Conservation (phyloP, 208 protist genomes). For the Phytomonas francai region DNA sequence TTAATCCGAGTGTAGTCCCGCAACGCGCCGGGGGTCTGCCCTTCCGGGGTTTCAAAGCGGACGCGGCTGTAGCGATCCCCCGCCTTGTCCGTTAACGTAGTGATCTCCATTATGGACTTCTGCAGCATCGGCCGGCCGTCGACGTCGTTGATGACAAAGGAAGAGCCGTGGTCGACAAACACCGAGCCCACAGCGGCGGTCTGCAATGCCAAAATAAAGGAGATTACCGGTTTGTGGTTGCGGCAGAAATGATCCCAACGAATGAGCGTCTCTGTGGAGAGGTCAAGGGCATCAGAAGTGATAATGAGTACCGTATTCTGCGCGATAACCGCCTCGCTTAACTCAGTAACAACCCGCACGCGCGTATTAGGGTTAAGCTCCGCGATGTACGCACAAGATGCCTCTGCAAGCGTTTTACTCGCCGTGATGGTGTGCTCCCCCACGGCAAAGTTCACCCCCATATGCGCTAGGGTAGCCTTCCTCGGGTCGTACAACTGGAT, state of each 20-base stretch:
- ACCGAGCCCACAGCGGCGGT: slow-evolving; percentile 59
- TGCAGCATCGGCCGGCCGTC: slow-evolving; percentile 77
- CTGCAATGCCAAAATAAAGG: slow-evolving; percentile 74
- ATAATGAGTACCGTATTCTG: slow-evolving; percentile 57
- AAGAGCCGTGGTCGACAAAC: slow-evolving; percentile 74
- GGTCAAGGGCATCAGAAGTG: slow-evolving; percentile 64
- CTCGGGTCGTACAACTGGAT: slow-evolving; percentile 78
- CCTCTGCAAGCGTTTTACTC: slow-evolving; percentile 49
- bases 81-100: slow-evolving; percentile 44
- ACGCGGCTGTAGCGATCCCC: slow-evolving; percentile 64
- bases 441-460: slow-evolving; percentile 89
- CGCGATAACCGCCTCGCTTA: slow-evolving; percentile 45
- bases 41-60: slow-evolving; percentile 79
- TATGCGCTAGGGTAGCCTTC: slow-evolving; percentile 34
- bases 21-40: slow-evolving; percentile 68
- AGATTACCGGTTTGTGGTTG: slow-evolving; percentile 39
- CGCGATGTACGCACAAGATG: slow-evolving; percentile 48
- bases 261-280: slow-evolving; percentile 54
- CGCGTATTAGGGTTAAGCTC: slow-evolving; percentile 89
- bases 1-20: slow-evolving; percentile 83
- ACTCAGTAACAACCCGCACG: slow-evolving; percentile 38
- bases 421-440: slow-evolving; percentile 42
- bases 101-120: slow-evolving; percentile 62
- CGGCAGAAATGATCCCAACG: slow-evolving; percentile 78
- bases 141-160: slow-evolving; percentile 72